These are phyloP conservation scores for Straminergon stramineum DNA, from an alignment of 225 moss, liverwort and hornwort species.

Conservation along the genomic window DNA sequence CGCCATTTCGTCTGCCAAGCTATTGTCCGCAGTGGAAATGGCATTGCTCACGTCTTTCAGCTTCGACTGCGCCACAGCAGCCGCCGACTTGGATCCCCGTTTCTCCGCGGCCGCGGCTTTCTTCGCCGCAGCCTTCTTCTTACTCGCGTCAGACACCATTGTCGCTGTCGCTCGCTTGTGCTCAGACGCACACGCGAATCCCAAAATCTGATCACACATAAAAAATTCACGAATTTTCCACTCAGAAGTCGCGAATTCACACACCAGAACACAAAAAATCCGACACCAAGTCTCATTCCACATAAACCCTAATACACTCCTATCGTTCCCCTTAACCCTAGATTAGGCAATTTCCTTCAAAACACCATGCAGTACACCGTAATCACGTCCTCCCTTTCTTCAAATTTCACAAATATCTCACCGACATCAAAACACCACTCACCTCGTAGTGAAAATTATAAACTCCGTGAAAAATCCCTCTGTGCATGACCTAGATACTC, in stretches of 20 bases:
- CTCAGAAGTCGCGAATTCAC: not conserved
- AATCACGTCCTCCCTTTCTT: not conserved
- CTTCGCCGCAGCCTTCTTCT: constrained; percentile 96
- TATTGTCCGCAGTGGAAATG: not conserved
- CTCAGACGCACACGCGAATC: constrained; percentile 16
- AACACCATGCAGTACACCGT: not conserved
- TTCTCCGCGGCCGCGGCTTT: constrained; percentile 83
- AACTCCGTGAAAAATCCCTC: not conserved
- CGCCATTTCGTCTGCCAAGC: constrained; percentile 51
- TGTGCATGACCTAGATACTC: not conserved
- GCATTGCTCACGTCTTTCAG: constrained; percentile 48
- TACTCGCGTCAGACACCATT: constrained; percentile 96
- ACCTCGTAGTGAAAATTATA: not conserved
- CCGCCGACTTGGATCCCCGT: constrained; percentile 77
- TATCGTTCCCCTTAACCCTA: not conserved
- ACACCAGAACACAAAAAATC: not conserved
- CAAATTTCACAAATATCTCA: not conserved
- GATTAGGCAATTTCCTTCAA: not conserved
- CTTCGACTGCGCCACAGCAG: constrained; percentile 41
- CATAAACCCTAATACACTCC: not conserved
- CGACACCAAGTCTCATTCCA: not conserved
- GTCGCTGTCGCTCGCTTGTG: constrained; percentile 15
- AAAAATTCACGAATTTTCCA: not conserved
- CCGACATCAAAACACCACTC: not conserved
- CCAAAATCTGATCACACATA: not conserved